These are phyloP conservation scores for Aureobasidium musti DNA, from an alignment of 2,329 filamentous ascomycete genomes.

Conservation along the genomic window DNA sequence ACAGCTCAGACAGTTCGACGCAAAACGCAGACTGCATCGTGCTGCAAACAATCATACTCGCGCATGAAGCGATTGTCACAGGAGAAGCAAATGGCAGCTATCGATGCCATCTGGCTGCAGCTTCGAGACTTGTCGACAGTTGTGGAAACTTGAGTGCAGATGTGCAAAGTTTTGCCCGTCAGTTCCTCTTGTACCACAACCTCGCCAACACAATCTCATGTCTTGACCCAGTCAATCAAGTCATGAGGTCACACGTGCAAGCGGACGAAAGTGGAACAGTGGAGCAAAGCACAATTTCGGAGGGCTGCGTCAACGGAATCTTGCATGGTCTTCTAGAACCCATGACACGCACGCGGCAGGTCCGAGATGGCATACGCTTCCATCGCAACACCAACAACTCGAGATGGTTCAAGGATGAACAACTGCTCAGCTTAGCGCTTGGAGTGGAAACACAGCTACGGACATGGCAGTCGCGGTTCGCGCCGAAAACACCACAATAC, in stretches of 20 bases:
- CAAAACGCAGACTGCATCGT: slow-evolving; percentile 55
- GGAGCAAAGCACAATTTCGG: slow-evolving; percentile 37
- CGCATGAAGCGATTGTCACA: slow-evolving; percentile 62
- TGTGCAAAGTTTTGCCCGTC: slow-evolving; percentile 70
- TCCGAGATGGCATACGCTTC: slow-evolving; percentile 71
- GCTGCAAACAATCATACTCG: slow-evolving; percentile 61
- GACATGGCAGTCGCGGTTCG: slow-evolving; percentile 67
- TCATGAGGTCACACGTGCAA: slow-evolving; percentile 22
- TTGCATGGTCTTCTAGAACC: slow-evolving; percentile 63
- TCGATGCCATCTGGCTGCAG: slow-evolving; percentile 74
- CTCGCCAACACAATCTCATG: slow-evolving; percentile 61
- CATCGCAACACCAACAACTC: slow-evolving; percentile 65
- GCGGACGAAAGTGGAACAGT: slow-evolving; percentile 45
- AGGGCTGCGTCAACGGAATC: not conserved
- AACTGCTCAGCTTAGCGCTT: slow-evolving; percentile 69
- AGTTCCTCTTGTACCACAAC: slow-evolving; percentile 83
- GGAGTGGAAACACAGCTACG: slow-evolving; percentile 74
- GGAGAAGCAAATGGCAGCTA: slow-evolving; percentile 69
- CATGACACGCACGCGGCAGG: slow-evolving; percentile 74
- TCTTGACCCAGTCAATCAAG: slow-evolving; percentile 44
- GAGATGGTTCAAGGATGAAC: slow-evolving; percentile 68
- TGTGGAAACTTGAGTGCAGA: slow-evolving; percentile 58
- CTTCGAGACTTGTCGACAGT: slow-evolving; percentile 67
- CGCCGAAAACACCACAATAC: slow-evolving; percentile 55
- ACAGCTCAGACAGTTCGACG: slow-evolving; percentile 27